These are phyloP conservation scores for Penicillium pancosmium DNA, from an alignment of 495 filamentous ascomycete genomes.

Conservation along the genomic window DNA sequence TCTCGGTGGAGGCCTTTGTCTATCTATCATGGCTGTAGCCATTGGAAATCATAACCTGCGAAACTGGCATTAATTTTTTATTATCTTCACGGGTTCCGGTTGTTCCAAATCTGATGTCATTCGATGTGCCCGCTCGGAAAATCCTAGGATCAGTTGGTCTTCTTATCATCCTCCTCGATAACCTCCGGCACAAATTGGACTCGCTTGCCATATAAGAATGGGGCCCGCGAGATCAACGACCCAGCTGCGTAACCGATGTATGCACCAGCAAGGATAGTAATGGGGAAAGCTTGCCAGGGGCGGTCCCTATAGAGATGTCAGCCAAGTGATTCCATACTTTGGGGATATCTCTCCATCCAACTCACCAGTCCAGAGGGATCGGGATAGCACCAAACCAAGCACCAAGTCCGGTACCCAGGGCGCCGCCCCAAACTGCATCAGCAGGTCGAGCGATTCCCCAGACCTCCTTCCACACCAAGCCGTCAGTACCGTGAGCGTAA, in stretches of 20 bases:
- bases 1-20: background rate
- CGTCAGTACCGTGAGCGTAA: slow-evolving; percentile 83
- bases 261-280: slow-evolving; percentile 78
- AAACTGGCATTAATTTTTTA: no score
- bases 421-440: slow-evolving; percentile 44
- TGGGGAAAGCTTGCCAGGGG: slow-evolving; percentile 97
- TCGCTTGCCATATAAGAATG: slow-evolving; percentile 61
- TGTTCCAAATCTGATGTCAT: background rate
- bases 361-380: slow-evolving; percentile 91
- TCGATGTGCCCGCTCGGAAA: background rate
- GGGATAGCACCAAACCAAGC: slow-evolving; percentile 76
- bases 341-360: slow-evolving; percentile 20
- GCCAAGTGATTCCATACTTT: background rate
- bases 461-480: slow-evolving; percentile 72
- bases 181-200: slow-evolving; percentile 56
- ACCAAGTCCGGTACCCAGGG: slow-evolving; percentile 52
- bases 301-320: slow-evolving; percentile 59
- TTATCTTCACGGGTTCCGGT: background rate
- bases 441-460: slow-evolving; percentile 47
- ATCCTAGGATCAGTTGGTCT: slow-evolving; percentile 35
- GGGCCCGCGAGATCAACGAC: slow-evolving; percentile 58
- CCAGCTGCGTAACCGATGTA: slow-evolving; percentile 70
- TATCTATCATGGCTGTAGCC: background rate
- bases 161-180: slow-evolving; percentile 27
- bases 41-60: background rate